Base-by-base conservation (phyloP, 305 asterid genomes). In the Fraxinus ornus region DNA sequence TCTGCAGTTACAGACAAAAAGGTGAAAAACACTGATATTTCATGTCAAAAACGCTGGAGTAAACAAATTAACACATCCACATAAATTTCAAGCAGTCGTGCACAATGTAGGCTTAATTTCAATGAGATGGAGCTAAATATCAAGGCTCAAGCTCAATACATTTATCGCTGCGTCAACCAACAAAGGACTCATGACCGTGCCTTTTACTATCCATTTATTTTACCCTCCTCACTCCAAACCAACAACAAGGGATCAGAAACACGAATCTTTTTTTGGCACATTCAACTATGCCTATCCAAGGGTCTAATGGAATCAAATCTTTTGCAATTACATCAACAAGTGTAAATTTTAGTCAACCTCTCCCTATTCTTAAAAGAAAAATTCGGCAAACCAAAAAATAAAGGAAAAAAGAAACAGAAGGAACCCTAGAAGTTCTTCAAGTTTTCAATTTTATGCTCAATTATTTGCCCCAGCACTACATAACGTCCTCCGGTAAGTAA, bases 101-200 rank as follows among this genome's bases (percentile, higher is more conserved):
- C 6, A 57, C 12, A 19, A n/a, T 7, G 10, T 33, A 22, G 13
- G 72, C 37, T 7, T 28, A 35, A 36, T 72, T 72, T 77, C 75
- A 78, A 71, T 3, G 19, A 79, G 79, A 71, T 52, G 57, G 39
- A 82, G 52, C 41, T 64, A 75, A 75, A 30, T 49, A 57, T 26
- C n/a, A n/a, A 4, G n/a, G 44, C 77, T 28, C n/a, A 36, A 7
- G 24, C 44, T 60, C 24, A 24, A 22, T 81, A 75, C 26, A 57
- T 55, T 32, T 17, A 41, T 44, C 9, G 19, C 32, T n/a, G 33
- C 33, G 8, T 24, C n/a, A 64, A 64, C 33, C 73, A 64, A 64
- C 73, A 17, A 64, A 64, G 6, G 33, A 24, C 73, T 64, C 17
- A 4, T 10, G 70, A 24, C 2, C n/a, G 0, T 22, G 35, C 7